Evolutionary conservation across 345 rosid species (phyloP).

Genomic region (Noccaea bulbosa): DNA sequence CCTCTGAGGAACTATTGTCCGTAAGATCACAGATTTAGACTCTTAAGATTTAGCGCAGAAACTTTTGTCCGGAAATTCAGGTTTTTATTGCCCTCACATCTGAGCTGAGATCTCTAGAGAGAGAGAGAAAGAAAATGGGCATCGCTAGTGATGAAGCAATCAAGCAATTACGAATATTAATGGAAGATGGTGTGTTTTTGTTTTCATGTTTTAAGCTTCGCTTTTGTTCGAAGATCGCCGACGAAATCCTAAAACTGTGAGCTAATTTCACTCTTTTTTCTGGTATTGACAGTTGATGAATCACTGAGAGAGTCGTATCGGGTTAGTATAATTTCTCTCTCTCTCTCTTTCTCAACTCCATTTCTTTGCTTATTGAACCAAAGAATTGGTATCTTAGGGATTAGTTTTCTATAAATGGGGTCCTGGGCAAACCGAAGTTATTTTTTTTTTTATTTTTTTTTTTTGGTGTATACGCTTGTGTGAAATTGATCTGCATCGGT

Average conservation of each 20-base stretch:
- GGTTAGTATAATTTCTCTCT: conserved; percentile 53
- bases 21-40: conserved; percentile 38
- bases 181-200: conserved; percentile 69
- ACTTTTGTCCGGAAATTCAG: conserved; percentile 12
- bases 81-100: conserved; percentile 1
- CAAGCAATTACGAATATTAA: conserved; percentile 68
- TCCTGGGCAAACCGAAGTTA: neutral
- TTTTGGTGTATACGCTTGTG: too few relatives aligned
- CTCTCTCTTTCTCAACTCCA: neutral
- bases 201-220: conserved; percentile 12
- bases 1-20: conserved; percentile 34
- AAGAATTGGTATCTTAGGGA: conserved; percentile 20
- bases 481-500: conserved; percentile 23
- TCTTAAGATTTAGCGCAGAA: conserved; percentile 30
- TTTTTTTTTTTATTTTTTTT: neutral
- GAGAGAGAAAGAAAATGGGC: conserved; percentile 47
- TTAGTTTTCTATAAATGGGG: conserved; percentile 5
- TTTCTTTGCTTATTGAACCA: conserved; percentile 16
- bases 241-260: conserved; percentile 14
- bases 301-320: conserved; percentile 62
- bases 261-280: neutral
- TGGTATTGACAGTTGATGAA: conserved; percentile 65
- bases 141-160: conserved; percentile 65
- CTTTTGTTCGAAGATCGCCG: conserved; percentile 38
- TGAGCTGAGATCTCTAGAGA: conserved; percentile 41